phyloP scores from a whole-genome alignment of 2,329 filamentous ascomycete genomes.

The Apiospora sp. region DNA sequence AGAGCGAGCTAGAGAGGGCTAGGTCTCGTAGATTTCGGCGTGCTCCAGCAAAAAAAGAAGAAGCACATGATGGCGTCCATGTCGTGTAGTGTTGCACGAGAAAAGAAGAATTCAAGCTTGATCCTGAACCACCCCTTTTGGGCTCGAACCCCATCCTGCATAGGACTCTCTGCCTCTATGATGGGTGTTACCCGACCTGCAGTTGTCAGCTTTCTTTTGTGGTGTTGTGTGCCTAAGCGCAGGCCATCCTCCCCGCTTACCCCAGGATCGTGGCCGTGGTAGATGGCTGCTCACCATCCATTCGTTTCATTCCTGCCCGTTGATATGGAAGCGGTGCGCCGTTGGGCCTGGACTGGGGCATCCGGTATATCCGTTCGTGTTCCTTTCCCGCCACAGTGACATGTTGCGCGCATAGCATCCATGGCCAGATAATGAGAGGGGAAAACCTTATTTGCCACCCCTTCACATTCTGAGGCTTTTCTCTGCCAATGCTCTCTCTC shows the following conservation, averaged over 20 bases:
- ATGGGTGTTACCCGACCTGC: conserved; percentile 21
- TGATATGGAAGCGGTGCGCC: not conserved
- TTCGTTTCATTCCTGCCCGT: not conserved
- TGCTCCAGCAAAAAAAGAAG: not conserved
- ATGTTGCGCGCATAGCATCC: not conserved
- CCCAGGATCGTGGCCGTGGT: not conserved
- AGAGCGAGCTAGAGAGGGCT: not conserved
- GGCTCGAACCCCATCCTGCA: not conserved
- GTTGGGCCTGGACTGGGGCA: not conserved
- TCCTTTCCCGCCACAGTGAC: conserved; percentile 4
- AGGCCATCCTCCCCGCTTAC: not conserved
- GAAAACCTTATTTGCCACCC: not conserved
- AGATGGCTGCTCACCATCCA: not conserved
- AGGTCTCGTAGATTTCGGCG: not conserved
- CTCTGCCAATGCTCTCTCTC: not conserved
- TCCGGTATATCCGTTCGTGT: not conserved
- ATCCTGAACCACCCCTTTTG: not conserved
- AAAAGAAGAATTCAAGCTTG: not conserved
- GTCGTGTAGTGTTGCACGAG: conserved; percentile 6
- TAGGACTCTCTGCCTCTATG: not conserved
- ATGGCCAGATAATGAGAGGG: not conserved
- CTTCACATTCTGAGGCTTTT: not conserved
- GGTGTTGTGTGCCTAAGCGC: not conserved
- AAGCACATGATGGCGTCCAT: not conserved
- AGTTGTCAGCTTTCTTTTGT: conserved; percentile 20